Conservation (phyloP, 768 basidiomycete species). For the Daedaleopsis nitida region DNA sequence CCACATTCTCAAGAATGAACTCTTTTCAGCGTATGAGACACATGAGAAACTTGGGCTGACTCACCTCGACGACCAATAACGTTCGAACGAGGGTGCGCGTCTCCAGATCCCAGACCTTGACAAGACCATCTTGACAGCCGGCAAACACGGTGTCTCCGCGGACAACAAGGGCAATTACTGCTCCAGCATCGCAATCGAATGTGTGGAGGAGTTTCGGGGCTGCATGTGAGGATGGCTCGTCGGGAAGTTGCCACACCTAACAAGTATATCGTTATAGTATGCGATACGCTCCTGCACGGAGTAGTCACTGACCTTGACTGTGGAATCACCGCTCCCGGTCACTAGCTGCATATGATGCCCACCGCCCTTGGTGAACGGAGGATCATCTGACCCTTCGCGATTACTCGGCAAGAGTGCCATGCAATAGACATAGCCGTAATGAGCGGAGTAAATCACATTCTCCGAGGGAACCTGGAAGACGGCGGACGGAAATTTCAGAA, state of each 20-base stretch:
- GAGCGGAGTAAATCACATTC: constrained; percentile 85
- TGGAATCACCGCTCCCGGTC: constrained; percentile 90
- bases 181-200: constrained; percentile 74
- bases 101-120: constrained; percentile 89
- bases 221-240: constrained; percentile 13
- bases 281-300: neutral
- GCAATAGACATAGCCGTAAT: constrained; percentile 94
- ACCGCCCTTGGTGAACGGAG: constrained; percentile 25
- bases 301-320: constrained; percentile 63
- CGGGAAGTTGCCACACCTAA: constrained; percentile 69
- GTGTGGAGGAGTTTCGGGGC: constrained; percentile 58
- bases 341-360: constrained; percentile 44
- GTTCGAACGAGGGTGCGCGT: constrained; percentile 85
- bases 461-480: constrained; percentile 58
- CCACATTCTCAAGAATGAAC: constrained; percentile 62
- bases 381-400: constrained; percentile 40
- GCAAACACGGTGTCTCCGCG: constrained; percentile 84
- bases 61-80: constrained; percentile 82
- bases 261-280: no score
- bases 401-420: constrained; percentile 54
- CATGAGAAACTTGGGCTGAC: constrained; percentile 5
- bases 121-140: constrained; percentile 92
- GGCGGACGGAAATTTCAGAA: constrained; percentile 31
- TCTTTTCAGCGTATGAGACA: neutral
- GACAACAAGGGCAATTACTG: constrained; percentile 77